These are phyloP conservation scores for Ceratobasidium sp. DNA, from an alignment of 1,284 basidiomycete genomes.

Conservation along the genomic window DNA sequence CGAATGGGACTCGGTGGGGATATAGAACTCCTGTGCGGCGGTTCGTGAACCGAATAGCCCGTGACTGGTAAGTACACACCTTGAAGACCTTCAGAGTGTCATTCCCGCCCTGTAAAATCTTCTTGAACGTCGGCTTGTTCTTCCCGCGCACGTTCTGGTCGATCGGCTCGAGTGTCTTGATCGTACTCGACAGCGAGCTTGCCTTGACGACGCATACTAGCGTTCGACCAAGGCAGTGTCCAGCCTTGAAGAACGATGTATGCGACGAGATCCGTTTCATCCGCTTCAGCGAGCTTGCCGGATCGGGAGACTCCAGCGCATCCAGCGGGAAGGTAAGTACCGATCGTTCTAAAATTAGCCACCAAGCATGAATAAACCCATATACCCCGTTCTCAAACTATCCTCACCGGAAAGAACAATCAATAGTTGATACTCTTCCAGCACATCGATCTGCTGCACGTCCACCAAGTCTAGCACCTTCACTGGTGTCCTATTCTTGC, in stretches of 20 bases:
- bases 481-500: constrained; percentile 77
- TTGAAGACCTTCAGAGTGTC: constrained; percentile 95
- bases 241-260: constrained; percentile 98
- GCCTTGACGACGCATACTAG: constrained; percentile 98
- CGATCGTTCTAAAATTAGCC: constrained; percentile 71
- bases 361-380: constrained; percentile 37
- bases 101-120: constrained; percentile 85
- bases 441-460: constrained; percentile 93
- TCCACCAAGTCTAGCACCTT: constrained; percentile 90
- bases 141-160: constrained; percentile 85
- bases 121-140: constrained; percentile 92
- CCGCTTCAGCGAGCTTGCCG: constrained; percentile 87
- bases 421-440: constrained; percentile 95
- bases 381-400: not conserved
- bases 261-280: constrained; percentile 96
- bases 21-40: constrained; percentile 86
- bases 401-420: constrained; percentile 88
- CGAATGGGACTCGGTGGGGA: constrained; percentile 95
- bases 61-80: constrained; percentile 57
- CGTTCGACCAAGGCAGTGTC: constrained; percentile 90
- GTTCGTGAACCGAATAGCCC: constrained; percentile 7
- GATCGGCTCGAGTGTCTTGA: constrained; percentile 97
- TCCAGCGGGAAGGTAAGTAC: constrained; percentile 98
- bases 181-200: constrained; percentile 91
- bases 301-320: constrained; percentile 88